These are phyloP conservation scores for Pyracantha coccinea DNA, from an alignment of 331 rosid genomes.

Conservation along the genomic window DNA sequence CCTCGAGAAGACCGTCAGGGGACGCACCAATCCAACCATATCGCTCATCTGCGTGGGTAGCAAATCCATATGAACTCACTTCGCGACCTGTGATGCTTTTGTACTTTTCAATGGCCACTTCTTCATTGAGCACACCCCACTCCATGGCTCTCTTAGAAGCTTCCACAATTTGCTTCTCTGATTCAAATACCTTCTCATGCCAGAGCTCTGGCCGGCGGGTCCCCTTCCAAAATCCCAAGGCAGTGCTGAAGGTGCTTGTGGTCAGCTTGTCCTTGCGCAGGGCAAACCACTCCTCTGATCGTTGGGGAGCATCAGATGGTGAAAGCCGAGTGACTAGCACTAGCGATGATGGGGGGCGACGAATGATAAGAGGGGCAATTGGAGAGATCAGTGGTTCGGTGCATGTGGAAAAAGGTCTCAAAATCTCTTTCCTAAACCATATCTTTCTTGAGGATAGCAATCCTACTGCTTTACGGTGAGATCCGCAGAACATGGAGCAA, in stretches of 20 bases:
- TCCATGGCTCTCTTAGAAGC: conserved; percentile 61
- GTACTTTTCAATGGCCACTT: conserved; percentile 60
- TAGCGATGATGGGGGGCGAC: conserved; percentile 26
- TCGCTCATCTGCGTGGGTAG: conserved; percentile 49
- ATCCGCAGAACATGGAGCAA: conserved; percentile 30
- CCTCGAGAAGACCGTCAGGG: conserved; percentile 92
- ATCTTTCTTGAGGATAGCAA: conserved; percentile 21
- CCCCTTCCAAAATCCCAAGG: conserved; percentile 92
- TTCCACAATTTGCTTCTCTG: conserved; percentile 31
- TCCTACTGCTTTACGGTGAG: conserved; percentile 21
- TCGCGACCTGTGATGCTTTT: conserved; percentile 71
- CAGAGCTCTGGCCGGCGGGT: conserved; percentile 70
- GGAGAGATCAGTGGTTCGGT: conserved; percentile 13
- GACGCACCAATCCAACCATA: conserved; percentile 90
- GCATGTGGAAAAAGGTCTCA: conserved; percentile 32
- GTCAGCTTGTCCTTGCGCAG: conserved; percentile 83
- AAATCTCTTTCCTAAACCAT: conserved; percentile 4
- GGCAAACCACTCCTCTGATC: conserved; percentile 96
- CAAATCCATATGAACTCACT: conserved; percentile 70
- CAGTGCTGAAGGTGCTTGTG: conserved; percentile 91
- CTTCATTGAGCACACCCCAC: conserved; percentile 87
- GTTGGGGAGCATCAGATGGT: conserved; percentile 55
- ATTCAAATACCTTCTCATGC: conserved; percentile 70
- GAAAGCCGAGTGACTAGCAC: conserved; percentile 36
- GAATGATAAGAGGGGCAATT: conserved; percentile 17